phyloP scores from a whole-genome alignment of 305 asterid species.

The Striga hermonthica region DNA sequence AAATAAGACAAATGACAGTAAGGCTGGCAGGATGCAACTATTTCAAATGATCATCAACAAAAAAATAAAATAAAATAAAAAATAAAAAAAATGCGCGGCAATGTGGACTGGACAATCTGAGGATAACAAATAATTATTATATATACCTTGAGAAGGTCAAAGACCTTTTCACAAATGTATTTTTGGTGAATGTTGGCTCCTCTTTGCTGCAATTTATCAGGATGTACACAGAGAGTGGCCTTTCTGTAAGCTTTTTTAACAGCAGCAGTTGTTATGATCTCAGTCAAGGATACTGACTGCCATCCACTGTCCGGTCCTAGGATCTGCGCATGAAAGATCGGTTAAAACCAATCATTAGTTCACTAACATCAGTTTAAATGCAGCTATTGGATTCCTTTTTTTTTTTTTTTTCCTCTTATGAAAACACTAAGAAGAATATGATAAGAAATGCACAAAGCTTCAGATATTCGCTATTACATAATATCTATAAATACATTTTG shows the following conservation, averaged over 20 bases:
- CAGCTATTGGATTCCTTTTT: not conserved
- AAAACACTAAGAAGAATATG: not conserved
- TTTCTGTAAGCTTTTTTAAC: constrained; percentile 88
- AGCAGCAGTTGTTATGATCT: constrained; percentile 68
- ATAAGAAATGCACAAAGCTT: not conserved
- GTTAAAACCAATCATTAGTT: constrained; percentile 15
- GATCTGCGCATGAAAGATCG: constrained; percentile 45
- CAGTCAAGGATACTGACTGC: constrained; percentile 79
- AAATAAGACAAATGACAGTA: too few species aligned
- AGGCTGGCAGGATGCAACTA: too few species aligned
- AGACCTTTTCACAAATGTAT: constrained; percentile 88
- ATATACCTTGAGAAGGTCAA: constrained; percentile 87
- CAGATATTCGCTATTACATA: too few species aligned
- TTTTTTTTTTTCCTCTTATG: not conserved
- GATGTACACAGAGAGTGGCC: constrained; percentile 93
- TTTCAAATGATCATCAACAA: too few species aligned
- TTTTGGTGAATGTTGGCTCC: constrained; percentile 87
- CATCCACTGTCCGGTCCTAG: constrained; percentile 89
- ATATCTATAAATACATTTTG: too few species aligned
- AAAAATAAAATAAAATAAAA: not conserved
- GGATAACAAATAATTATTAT: not conserved
- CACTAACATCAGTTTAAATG: too few species aligned
- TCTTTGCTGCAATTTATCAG: constrained; percentile 93
- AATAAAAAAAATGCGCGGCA: not conserved
- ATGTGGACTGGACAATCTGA: not conserved